These are phyloP conservation scores for Salix arbutifolia DNA, from an alignment of 345 rosid genomes.

Conservation along the genomic window DNA sequence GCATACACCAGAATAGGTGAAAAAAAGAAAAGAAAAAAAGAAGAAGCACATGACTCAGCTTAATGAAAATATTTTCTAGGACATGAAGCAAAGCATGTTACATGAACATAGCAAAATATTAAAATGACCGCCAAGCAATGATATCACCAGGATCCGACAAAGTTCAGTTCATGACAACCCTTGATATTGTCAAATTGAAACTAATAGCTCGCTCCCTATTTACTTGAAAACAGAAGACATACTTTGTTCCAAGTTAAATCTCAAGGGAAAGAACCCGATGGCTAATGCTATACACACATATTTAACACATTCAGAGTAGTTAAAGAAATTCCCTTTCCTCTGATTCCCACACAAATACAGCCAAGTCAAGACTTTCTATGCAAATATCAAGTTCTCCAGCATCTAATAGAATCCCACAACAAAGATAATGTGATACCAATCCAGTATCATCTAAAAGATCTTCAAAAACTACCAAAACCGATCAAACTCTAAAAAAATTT, in stretches of 20 bases:
- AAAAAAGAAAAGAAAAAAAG: too few species aligned
- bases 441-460: background rate
- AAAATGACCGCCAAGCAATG: background rate
- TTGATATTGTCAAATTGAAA: background rate
- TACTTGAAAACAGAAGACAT: background rate
- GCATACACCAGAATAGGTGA: background rate
- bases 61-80: background rate
- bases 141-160: background rate
- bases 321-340: background rate
- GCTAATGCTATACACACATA: background rate
- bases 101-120: background rate
- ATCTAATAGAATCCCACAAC: background rate
- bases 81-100: background rate
- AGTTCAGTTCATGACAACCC: background rate
- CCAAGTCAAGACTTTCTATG: background rate
- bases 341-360: background rate
- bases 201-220: background rate
- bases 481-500: background rate
- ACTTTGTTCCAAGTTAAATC: background rate
- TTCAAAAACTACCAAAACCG: background rate
- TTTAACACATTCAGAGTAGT: background rate
- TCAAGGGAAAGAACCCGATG: background rate
- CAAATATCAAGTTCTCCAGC: background rate
- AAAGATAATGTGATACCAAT: background rate
- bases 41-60: background rate